phyloP scores from a whole-genome alignment of 2,329 filamentous ascomycete species.

The Penicillium verrucosum region DNA sequence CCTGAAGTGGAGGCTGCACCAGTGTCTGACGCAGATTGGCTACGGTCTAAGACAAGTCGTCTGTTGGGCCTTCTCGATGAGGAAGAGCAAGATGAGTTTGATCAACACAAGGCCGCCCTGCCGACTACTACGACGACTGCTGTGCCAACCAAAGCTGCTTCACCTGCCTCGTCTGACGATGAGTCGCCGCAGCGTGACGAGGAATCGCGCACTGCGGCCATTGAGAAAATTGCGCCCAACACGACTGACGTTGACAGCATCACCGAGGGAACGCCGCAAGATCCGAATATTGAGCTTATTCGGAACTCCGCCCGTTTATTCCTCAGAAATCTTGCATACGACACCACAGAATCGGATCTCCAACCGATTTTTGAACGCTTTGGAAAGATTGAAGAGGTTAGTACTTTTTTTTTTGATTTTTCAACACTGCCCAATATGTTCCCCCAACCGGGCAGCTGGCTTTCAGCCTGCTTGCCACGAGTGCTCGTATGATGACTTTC shows the following conservation, averaged over 20 bases:
- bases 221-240: slow-evolving; percentile 15
- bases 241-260: slow-evolving; percentile 14
- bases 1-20: slow-evolving; percentile 32
- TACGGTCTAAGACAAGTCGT: slow-evolving; percentile 82
- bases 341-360: slow-evolving; percentile 72
- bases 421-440: neutral
- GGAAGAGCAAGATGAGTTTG: slow-evolving; percentile 45
- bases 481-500: slow-evolving; percentile 80
- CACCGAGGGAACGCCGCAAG: slow-evolving; percentile 23
- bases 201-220: slow-evolving; percentile 22
- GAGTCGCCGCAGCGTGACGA: slow-evolving; percentile 6
- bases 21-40: slow-evolving; percentile 79
- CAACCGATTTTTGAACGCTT: slow-evolving; percentile 66
- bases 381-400: slow-evolving; percentile 83
- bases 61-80: slow-evolving; percentile 80
- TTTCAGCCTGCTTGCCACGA: slow-evolving; percentile 16
- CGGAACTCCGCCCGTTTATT: slow-evolving; percentile 75
- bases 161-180: neutral
- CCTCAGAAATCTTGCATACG: slow-evolving; percentile 82
- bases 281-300: slow-evolving; percentile 59
- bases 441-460: slow-evolving; percentile 9
- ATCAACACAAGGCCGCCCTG: slow-evolving; percentile 23
- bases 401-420: slow-evolving; percentile 36
- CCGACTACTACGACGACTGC: slow-evolving; percentile 12
- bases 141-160: slow-evolving; percentile 2